Evolutionary conservation across 805 yeast genomes (phyloP).

Genomic region (Suhomyces canberraensis): DNA sequence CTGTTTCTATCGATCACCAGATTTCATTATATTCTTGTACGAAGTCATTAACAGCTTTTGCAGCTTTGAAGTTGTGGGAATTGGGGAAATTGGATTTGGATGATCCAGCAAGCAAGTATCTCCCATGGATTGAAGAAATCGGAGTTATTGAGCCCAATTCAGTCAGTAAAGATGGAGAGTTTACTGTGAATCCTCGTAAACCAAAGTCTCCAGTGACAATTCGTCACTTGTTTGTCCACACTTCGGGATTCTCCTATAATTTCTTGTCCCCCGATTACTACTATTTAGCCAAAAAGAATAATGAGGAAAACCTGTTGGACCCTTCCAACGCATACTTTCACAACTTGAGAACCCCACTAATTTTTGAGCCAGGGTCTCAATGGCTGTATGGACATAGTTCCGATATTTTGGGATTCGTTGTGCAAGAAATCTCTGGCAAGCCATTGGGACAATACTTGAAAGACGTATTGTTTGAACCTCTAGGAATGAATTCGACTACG

Average conservation of each 20-base stretch:
- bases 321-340: slow-evolving; percentile 12
- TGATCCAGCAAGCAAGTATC: slow-evolving; percentile 26
- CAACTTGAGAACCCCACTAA: slow-evolving; percentile 13
- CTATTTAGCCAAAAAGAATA: slow-evolving; percentile 5
- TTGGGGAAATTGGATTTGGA: slow-evolving; percentile 32
- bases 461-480: slow-evolving; percentile 29
- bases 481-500: slow-evolving; percentile 27
- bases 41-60: slow-evolving; percentile 34
- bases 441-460: slow-evolving; percentile 30
- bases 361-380: slow-evolving; percentile 36
- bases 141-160: slow-evolving; percentile 25
- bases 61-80: slow-evolving; percentile 32
- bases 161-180: slow-evolving; percentile 25
- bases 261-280: slow-evolving; percentile 14
- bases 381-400: slow-evolving; percentile 37
- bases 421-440: slow-evolving; percentile 32
- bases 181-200: slow-evolving; percentile 16
- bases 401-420: slow-evolving; percentile 39
- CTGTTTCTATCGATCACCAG: slow-evolving; percentile 15
- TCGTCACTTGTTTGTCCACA: slow-evolving; percentile 28
- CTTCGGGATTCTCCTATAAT: slow-evolving; percentile 25
- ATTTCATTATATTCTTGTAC: slow-evolving; percentile 28
- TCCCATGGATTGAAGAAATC: slow-evolving; percentile 31
- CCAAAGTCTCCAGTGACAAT: slow-evolving; percentile 25
- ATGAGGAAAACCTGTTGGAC: background rate